phyloP scores from a whole-genome alignment of 1,284 basidiomycete genomes.

The Cystobasidium sp. region DNA sequence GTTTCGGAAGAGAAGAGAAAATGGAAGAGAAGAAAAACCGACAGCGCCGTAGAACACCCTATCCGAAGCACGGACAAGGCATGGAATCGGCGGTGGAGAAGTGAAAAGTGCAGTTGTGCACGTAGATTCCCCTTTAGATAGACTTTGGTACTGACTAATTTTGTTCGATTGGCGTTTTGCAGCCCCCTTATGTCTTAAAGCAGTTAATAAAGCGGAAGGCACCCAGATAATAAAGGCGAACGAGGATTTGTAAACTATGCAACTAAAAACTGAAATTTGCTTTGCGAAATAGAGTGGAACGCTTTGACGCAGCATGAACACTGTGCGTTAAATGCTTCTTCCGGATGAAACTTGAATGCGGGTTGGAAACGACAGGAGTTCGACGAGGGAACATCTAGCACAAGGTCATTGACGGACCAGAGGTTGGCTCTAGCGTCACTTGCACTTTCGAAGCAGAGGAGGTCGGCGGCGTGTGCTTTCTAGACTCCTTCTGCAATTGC shows the following conservation, averaged over 20 bases:
- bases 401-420: conserved; percentile 42
- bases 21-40: too few species aligned
- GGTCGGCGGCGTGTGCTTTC: conserved; percentile 30
- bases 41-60: too few species aligned
- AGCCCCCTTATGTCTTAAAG: background rate
- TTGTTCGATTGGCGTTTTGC: background rate
- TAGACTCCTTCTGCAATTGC: conserved; percentile 11
- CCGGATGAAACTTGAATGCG: background rate
- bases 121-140: too few species aligned
- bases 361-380: conserved; percentile 4
- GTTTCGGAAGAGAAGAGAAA: too few species aligned
- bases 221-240: background rate
- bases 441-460: conserved; percentile 26
- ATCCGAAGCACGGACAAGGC: too few species aligned
- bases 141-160: too few species aligned
- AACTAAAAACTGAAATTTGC: background rate
- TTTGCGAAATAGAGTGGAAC: background rate
- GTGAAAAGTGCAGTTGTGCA: too few species aligned
- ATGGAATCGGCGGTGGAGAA: too few species aligned
- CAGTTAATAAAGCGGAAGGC: conserved; percentile 5
- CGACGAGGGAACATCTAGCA: conserved; percentile 17
- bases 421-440: conserved; percentile 39
- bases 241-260: conserved; percentile 15
- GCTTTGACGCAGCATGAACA: background rate
- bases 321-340: background rate